Base-by-base conservation (phyloP, 345 rosid species). In the Citrus trifoliata region DNA sequence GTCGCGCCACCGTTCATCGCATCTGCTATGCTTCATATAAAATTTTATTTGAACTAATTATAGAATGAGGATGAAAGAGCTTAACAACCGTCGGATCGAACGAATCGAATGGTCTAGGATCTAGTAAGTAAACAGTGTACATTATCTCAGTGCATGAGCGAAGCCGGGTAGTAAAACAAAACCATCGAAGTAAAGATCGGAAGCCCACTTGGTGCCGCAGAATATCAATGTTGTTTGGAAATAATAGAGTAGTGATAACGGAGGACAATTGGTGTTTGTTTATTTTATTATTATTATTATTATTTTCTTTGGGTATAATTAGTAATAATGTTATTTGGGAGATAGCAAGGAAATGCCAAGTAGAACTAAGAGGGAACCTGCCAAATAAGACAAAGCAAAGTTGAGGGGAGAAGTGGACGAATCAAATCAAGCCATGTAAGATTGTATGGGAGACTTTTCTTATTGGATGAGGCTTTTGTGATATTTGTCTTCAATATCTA, bases 371-470 rank as follows among this genome's bases (percentile, higher is more conserved):
- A 68, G 73, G 84, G 66, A 53, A 83, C 85, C 81, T 81, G 13
- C 86, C 87, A 80, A 86, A 86, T 78, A 80, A 81, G 88, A 88
- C 86, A 84, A 79, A 80, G 4, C 6, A 53, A 75, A 18, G 62
- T 73, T 48, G 67, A 10, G 33, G 38, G 32, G 59, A 76, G 65
- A 55, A 70, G 61, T 84, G 78, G 71, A 55, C 71, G 61, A 84
- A 86, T 83, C 77, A 79, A 72, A 82, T 73, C 28, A 66, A 4
- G 81, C 40, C 82, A 80, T 48, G 61, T 72, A 55, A 61, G 76
- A 67, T 53, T 24, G 60, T 42, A 73, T 73, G 70, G 71, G 83
- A 80, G 86, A 79, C 74, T 81, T 82, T 61, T 81, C 80, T 81
- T 53, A 81, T 79, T 40, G 80, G 80, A 46, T 56, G 78, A 75